Conservation (phyloP, 177 flowering plant genomes). For the Vitis hybrid region DNA sequence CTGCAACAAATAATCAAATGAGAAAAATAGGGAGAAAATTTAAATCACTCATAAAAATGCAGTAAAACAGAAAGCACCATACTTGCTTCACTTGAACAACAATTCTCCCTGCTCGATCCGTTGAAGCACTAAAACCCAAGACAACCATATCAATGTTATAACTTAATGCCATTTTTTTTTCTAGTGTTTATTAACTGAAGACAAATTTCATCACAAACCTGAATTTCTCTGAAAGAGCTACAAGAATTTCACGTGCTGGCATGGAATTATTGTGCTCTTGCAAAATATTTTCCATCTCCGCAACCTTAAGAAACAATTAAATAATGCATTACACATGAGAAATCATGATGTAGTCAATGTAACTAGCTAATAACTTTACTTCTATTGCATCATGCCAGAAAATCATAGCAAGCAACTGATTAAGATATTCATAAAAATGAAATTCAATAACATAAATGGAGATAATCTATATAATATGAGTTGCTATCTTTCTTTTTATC, state of each 20-base stretch:
- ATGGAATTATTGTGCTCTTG: slow-evolving; percentile 61
- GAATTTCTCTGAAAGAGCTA: slow-evolving; percentile 78
- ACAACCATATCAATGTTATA: slow-evolving; percentile 2
- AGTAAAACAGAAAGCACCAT: slow-evolving; percentile 4
- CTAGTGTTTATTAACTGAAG: neutral
- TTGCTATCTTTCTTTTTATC: too few relatives aligned
- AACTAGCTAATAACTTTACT: too few relatives aligned
- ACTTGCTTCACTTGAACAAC: slow-evolving; percentile 93
- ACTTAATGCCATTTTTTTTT: too few relatives aligned
- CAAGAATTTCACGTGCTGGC: slow-evolving; percentile 76
- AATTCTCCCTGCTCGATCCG: slow-evolving; percentile 76
- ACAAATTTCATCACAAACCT: slow-evolving; percentile 40
- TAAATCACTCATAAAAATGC: neutral
- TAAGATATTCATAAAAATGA: too few relatives aligned
- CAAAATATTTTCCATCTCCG: slow-evolving; percentile 78
- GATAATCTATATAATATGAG: too few relatives aligned
- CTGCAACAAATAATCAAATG: slow-evolving; percentile 32
- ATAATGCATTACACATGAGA: neutral
- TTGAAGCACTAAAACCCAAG: slow-evolving; percentile 51
- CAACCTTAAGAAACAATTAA: slow-evolving; percentile 39
- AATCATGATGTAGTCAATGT: neutral
- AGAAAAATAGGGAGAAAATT: slow-evolving; percentile 5
- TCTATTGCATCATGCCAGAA: too few relatives aligned
- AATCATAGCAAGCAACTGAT: too few relatives aligned
- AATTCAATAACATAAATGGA: too few relatives aligned